phyloP scores from a whole-genome alignment of 2,329 filamentous ascomycete species.

The Fusarium stilboides region DNA sequence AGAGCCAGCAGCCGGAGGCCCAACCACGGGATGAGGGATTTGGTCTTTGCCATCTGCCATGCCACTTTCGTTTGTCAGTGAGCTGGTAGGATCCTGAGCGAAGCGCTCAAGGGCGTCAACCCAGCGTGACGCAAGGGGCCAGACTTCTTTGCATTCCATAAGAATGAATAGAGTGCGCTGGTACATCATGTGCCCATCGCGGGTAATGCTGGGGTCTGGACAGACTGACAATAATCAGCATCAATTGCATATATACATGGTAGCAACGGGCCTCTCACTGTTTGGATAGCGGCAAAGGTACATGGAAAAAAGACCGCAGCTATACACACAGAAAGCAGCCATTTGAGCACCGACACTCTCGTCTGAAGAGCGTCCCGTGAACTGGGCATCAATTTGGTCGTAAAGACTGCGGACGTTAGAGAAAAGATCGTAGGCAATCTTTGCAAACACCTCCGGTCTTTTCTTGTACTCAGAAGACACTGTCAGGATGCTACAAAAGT shows the following conservation, averaged over 20 bases:
- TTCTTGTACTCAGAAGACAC: conserved; percentile 57
- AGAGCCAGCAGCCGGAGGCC: conserved; percentile 33
- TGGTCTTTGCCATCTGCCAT: conserved; percentile 65
- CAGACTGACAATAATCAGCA: conserved; percentile 56
- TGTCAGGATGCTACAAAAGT: conserved; percentile 60
- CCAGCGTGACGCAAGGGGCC: conserved; percentile 69
- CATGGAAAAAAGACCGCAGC: conserved; percentile 67
- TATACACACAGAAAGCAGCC: conserved; percentile 69
- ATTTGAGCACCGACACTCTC: conserved; percentile 69
- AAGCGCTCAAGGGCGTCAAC: conserved; percentile 65
- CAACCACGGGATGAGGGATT: conserved; percentile 45
- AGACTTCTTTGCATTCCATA: conserved; percentile 64
- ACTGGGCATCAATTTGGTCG: conserved; percentile 67
- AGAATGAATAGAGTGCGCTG: conserved; percentile 62
- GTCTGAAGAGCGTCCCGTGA: conserved; percentile 61
- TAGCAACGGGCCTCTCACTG: conserved; percentile 53
- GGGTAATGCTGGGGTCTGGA: conserved; percentile 57
- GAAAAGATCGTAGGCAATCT: conserved; percentile 65
- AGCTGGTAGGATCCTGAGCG: conserved; percentile 60
- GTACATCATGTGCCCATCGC: conserved; percentile 63
- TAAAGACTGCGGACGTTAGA: conserved; percentile 64
- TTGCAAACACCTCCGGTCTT: conserved; percentile 58
- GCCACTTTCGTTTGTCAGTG: conserved; percentile 60
- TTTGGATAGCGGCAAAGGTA: conserved; percentile 68
- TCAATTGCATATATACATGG: neutral